Evolutionary conservation across 1,284 basidiomycete genomes (phyloP), one percentile per base, ranked within the genome.

Genomic region (Rhizoctonia solani): DNA sequence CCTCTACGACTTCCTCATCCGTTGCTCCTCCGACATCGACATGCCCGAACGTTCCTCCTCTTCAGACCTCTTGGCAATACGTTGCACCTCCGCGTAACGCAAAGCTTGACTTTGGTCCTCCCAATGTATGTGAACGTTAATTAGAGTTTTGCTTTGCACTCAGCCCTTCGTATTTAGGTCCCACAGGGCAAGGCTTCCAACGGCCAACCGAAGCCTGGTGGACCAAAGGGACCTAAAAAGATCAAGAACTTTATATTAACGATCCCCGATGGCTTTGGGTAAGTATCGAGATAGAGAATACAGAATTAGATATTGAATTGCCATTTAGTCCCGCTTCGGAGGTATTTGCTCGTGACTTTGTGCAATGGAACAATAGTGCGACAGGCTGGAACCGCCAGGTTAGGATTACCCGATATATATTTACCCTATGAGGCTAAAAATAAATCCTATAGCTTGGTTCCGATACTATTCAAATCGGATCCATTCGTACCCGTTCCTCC

Each of bases 381-480:
- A 44, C 49, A 25, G 69, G 67, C 65, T 72, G 63, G 47, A 70
- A 58, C 32, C 65, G 56, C 30, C 70, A 72, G 46, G 63, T 54
- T n/a, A 53, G 16, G 2, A 25, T 37, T 27, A 14, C 34, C n/a
- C 29, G 2, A 13, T 39, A 8, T 16, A 13, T 16, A 21, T 34
- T 50, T 0, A 19, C 21, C 14, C 25, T 8, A 19, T 16, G 14
- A n/a, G 4, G 49, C 4, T 29, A 23, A 32, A 46, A 34, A 46
- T 30, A 13, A 11, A n/a, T 9, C 11, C 27, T 6, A 5, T 67
- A 73, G 59, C 68, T 76, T 27, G 72, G 75, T 3, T 71, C 74
- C 13, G 76, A 76, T 70, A 73, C 72, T 44, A 54, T 73, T 37
- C 72, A 74, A 6, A 72, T 76, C 44, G 76, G 76, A 41, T 71